These are phyloP conservation scores for Gossypium rotundifolium DNA, from an alignment of 345 rosid species.

Conservation along the genomic window DNA sequence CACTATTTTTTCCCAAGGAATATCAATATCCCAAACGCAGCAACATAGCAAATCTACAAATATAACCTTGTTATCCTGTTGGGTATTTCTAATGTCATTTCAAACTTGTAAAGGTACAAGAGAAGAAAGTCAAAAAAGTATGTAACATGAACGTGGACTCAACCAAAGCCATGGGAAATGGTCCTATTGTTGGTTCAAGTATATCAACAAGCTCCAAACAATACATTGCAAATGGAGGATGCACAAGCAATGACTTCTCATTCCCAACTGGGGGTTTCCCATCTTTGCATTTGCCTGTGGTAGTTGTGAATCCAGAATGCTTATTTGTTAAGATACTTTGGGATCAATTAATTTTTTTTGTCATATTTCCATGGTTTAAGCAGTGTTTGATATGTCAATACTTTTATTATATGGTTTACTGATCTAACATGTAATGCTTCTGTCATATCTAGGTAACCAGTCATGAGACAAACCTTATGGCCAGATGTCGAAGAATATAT, in stretches of 20 bases:
- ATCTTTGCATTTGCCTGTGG: conserved; percentile 86
- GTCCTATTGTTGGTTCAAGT: conserved; percentile 61
- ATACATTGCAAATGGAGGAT: conserved; percentile 56
- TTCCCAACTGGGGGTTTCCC: conserved; percentile 69
- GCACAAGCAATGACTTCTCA: conserved; percentile 47
- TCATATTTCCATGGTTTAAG: background rate
- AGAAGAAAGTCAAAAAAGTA: conserved; percentile 86
- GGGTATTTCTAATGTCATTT: conserved; percentile 4
- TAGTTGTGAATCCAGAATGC: conserved; percentile 29
- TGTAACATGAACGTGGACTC: conserved; percentile 73
- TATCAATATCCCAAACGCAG: background rate
- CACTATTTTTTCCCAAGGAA: background rate
- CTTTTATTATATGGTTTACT: background rate
- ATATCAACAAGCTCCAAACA: conserved; percentile 36
- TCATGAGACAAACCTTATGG: conserved; percentile 70
- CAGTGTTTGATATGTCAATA: background rate
- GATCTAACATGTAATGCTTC: background rate
- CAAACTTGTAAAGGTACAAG: conserved; percentile 69
- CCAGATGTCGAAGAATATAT: conserved; percentile 20
- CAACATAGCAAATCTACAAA: background rate
- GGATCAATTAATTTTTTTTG: background rate
- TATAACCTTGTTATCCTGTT: background rate
- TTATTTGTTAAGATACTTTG: background rate
- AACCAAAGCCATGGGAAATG: conserved; percentile 61
- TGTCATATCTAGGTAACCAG: conserved; percentile 54